A percentile compares a stretch with the other conserved stretches of the same genome.
Evolutionary conservation across 768 basidiomycete species (phyloP).

Genomic region (Lanmaoa pseudosensibilis): DNA sequence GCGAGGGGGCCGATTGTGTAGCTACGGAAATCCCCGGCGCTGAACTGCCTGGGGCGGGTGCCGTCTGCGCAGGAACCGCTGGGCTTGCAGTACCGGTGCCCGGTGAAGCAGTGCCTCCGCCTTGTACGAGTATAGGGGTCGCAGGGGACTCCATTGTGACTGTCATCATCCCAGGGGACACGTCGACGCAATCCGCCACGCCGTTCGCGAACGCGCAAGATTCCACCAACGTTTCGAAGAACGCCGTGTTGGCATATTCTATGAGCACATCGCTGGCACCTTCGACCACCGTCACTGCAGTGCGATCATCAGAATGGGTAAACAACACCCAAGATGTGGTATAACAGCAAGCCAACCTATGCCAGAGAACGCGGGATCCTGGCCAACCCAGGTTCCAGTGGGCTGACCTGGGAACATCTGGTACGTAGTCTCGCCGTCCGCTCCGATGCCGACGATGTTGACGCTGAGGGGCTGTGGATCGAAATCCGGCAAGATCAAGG

Average conservation of each 20-base stretch:
- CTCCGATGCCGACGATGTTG: constrained; percentile 41
- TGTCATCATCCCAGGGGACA: neutral
- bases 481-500: constrained; percentile 48
- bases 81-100: neutral
- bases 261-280: constrained; percentile 2
- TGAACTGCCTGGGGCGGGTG: constrained; percentile 3
- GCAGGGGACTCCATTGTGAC: neutral
- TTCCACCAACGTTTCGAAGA: constrained; percentile 5
- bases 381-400: constrained; percentile 31
- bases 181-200: neutral
- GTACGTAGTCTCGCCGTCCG: constrained; percentile 45
- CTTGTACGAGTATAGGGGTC: constrained; percentile 12
- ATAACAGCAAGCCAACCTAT: constrained; percentile 32
- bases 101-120: constrained; percentile 5
- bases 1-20: neutral
- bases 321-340: neutral
- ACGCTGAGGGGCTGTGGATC: constrained; percentile 46
- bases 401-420: constrained; percentile 36
- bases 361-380: constrained; percentile 36
- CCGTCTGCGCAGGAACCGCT: neutral
- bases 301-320: neutral
- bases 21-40: neutral
- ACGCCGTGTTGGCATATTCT: constrained; percentile 6
- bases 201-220: constrained; percentile 12
- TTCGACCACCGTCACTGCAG: constrained; percentile 7